Evolutionary conservation across 768 basidiomycete genomes (phyloP).

Genomic region (Leccinum longicurvipes): DNA sequence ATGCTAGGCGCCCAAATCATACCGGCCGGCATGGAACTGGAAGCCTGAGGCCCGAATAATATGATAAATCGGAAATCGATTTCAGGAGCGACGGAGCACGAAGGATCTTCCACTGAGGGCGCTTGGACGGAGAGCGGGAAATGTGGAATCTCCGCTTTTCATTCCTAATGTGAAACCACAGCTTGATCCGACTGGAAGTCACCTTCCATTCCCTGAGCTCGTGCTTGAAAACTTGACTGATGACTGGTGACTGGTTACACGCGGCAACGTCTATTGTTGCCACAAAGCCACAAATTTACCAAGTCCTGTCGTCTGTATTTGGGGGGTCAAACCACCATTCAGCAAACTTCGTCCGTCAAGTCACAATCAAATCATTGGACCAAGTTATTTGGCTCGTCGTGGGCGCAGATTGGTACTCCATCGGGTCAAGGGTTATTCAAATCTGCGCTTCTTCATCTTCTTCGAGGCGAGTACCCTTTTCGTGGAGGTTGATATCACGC

Average conservation of each 20-base stretch:
- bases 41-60: background rate
- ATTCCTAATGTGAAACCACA: slow-evolving; percentile 3
- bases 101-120: background rate
- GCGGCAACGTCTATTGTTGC: background rate
- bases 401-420: background rate
- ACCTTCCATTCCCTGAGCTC: slow-evolving; percentile 13
- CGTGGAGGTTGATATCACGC: background rate
- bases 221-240: background rate
- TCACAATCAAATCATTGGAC: no score
- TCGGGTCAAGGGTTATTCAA: background rate
- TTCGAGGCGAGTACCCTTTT: slow-evolving; percentile 1
- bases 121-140: background rate
- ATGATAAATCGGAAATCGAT: background rate
- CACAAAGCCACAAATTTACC: background rate
- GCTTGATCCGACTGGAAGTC: background rate
- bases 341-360: background rate
- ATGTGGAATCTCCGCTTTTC: slow-evolving; percentile 6
- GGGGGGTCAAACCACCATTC: background rate
- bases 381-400: background rate
- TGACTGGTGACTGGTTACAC: background rate
- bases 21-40: background rate
- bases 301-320: background rate
- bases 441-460: background rate
- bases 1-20: background rate
- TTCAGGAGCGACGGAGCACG: background rate